Base-by-base conservation (phyloP, 2,329 filamentous ascomycete genomes). In the Colletotrichum lindemuthianum region DNA sequence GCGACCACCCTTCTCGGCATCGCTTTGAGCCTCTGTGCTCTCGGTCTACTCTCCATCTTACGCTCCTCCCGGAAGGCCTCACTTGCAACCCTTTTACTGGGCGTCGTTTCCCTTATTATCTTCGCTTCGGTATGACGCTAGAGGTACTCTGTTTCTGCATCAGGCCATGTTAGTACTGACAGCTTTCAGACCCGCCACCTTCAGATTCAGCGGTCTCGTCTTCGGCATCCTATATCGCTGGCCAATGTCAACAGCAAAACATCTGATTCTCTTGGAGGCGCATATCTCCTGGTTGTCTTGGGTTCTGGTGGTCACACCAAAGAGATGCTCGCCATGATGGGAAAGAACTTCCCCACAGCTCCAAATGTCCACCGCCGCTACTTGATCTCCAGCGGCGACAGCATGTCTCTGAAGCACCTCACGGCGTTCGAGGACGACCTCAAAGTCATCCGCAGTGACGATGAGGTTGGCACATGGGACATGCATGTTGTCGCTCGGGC, bases 271-370 rank as follows among this genome's bases (percentile, higher is more conserved):
- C 67, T 72, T 15, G 73, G 72, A 6, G 69, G 71, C 4, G 78
- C 78, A 33, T 86, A 94, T 75, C 81, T 93, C 58, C 82, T 97
- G 37, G 86, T 97, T 68, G 89, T 98, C 33, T 90, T 98, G 32
- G 96, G 96, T 56, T 96, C 92, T 3, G 96, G 96, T 37, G 96
- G 96, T 1, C 96, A 99, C 78, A 97, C 96, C 0, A 90, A 93
- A 51, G 96, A 99, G 78, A 97, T 99, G 91, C 84, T 97, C 67
- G 88, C 90, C 72, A 91, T 97, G 81, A 87, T 99, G 70, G 81
- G 82, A 60, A 80, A 82, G 69, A 86, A 84, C 69, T 86, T 85
- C 72, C 82, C 81, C 63, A 77, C 78, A 43, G 82, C 81, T 68
- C 48, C 74, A 58, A 74, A 77, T 72, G 78, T 89, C 78, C 89